Conservation (phyloP, 768 basidiomycete species). For the Chalciporus pseudorubinellus region DNA sequence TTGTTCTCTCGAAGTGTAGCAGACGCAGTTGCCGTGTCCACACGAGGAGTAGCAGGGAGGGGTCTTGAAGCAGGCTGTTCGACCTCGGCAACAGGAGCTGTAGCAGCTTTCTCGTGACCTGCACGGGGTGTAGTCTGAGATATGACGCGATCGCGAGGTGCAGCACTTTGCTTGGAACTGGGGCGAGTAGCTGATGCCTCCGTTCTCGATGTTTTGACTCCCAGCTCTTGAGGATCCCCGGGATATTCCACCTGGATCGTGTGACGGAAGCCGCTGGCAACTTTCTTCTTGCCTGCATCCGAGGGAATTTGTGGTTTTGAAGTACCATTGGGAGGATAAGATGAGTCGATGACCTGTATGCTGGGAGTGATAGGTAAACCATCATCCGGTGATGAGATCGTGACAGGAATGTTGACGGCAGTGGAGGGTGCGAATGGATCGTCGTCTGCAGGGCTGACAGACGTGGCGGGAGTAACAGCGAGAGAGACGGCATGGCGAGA, state of each 20-base stretch:
- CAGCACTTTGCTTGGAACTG: constrained; percentile 13
- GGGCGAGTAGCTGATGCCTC: constrained; percentile 9
- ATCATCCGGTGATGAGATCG: constrained; percentile 29
- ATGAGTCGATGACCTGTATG: constrained; percentile 20
- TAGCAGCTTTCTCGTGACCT: constrained; percentile 18
- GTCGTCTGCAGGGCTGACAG: constrained; percentile 47
- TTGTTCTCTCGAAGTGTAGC: constrained; percentile 28
- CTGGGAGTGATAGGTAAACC: constrained; percentile 14
- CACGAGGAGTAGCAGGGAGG: constrained; percentile 26
- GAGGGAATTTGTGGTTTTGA: constrained; percentile 38
- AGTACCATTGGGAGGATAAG: constrained; percentile 23
- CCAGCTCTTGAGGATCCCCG: constrained; percentile 46
- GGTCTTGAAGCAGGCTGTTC: constrained; percentile 25
- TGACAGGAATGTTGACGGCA: constrained; percentile 27
- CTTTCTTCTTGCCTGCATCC: constrained; percentile 48
- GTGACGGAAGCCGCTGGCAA: constrained; percentile 60
- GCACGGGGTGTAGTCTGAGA: constrained; percentile 10
- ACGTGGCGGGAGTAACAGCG: constrained; percentile 45
- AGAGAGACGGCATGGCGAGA: constrained; percentile 41
- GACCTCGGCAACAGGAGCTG: constrained; percentile 9
- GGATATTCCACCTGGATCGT: constrained; percentile 95
- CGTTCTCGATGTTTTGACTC: constrained; percentile 18
- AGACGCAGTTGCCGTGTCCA: constrained; percentile 23
- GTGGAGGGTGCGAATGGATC: constrained; percentile 66
- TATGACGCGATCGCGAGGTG: constrained; percentile 15